Percentiles rank a stretch among this genome's conserved stretches.
Conservation (phyloP, 176 grass and related monocot genomes). For the Rhipidocladum racemiflorum region DNA sequence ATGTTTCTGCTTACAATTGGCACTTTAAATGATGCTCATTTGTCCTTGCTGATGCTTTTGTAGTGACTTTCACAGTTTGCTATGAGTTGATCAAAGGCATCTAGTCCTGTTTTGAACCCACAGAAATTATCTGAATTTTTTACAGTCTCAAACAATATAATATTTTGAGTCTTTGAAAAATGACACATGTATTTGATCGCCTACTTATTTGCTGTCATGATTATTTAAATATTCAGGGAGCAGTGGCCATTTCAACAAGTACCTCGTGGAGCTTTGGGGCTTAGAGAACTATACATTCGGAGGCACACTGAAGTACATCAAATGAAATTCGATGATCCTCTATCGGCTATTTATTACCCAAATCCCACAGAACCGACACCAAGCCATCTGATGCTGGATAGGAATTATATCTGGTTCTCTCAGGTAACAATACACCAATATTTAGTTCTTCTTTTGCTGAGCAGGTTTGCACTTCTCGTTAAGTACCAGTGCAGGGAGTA, state of each 20-base stretch:
- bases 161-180: conserved; percentile 1
- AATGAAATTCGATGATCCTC: conserved; percentile 78
- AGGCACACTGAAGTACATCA: conserved; percentile 56
- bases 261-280: conserved; percentile 37
- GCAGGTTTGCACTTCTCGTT: conserved; percentile 14
- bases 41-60: not conserved
- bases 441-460: not conserved
- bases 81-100: not conserved
- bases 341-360: conserved; percentile 16
- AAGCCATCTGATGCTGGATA: conserved; percentile 63
- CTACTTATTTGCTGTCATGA: not conserved
- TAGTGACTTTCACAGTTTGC: not conserved
- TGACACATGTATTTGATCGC: not conserved
- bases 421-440: conserved; percentile 34
- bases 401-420: conserved; percentile 46
- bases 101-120: not conserved
- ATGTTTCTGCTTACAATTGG: not conserved
- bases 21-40: not conserved
- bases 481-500: not conserved
- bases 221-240: conserved; percentile 44
- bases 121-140: not conserved
- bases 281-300: conserved; percentile 60
- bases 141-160: not conserved
- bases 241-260: conserved; percentile 65
- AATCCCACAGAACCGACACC: not conserved